Percentiles rank a stretch among this genome's conserved stretches.
These are phyloP conservation scores for Phytophthora uliginosa DNA, from an alignment of 352 stramenopile genomes.

Conservation along the genomic window DNA sequence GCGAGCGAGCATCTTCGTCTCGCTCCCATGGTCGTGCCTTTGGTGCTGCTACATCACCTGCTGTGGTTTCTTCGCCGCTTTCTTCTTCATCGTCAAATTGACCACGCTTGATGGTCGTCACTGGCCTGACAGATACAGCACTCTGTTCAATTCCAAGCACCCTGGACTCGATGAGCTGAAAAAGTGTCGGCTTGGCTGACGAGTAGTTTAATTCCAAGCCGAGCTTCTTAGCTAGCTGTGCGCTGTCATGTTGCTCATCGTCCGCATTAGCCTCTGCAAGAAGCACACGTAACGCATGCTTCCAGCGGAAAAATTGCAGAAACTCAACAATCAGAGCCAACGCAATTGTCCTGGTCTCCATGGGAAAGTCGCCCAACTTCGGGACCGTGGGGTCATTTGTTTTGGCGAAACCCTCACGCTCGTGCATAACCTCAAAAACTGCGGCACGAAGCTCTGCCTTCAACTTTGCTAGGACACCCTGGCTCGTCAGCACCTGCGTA, in stretches of 20 bases:
- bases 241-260: constrained; percentile 9
- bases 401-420: constrained; percentile 37
- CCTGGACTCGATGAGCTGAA: constrained; percentile 39
- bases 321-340: constrained; percentile 71
- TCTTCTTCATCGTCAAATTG: constrained; percentile 10
- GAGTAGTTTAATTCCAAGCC: constrained; percentile 5
- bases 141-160: constrained; percentile 3
- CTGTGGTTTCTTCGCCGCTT: constrained; percentile 12
- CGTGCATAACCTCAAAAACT: constrained; percentile 85
- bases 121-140: background rate
- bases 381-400: constrained; percentile 18
- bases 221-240: constrained; percentile 33
- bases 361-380: constrained; percentile 41
- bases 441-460: constrained; percentile 83
- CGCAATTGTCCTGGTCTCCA: constrained; percentile 39
- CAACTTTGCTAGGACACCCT: constrained; percentile 80
- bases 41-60: background rate
- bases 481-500: constrained; percentile 55
- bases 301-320: constrained; percentile 65
- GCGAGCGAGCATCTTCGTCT: constrained; percentile 8
- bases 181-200: constrained; percentile 32
- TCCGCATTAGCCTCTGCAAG: constrained; percentile 51
- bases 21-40: constrained; percentile 9
- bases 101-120: constrained; percentile 3
- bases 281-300: constrained; percentile 67